Percentiles rank a stretch among this genome's conserved stretches.
These are phyloP conservation scores for Primulina huaijiensis DNA, from an alignment of 257 asterid genomes.

Conservation along the genomic window DNA sequence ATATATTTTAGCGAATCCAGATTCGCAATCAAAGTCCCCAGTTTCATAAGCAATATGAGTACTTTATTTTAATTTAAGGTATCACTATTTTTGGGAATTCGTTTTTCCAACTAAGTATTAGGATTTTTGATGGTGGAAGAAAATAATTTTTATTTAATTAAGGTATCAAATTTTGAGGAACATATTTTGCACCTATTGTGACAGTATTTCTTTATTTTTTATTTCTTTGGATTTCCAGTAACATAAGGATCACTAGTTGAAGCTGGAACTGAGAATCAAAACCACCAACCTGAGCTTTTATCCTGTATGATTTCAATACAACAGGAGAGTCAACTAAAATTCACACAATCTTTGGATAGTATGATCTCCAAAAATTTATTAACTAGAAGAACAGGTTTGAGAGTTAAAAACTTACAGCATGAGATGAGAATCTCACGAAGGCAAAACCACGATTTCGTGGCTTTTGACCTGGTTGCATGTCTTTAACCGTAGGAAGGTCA, in stretches of 20 bases:
- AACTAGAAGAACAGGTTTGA: constrained; percentile 22
- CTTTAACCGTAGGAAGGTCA: constrained; percentile 59
- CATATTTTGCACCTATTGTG: constrained; percentile 21
- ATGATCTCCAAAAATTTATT: constrained; percentile 20
- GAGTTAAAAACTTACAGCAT: constrained; percentile 58
- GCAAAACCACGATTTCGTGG: constrained; percentile 84
- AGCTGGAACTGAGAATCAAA: constrained; percentile 77
- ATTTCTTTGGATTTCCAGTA: constrained; percentile 28
- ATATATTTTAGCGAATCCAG: background rate
- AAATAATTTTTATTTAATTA: background rate
- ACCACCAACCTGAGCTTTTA: constrained; percentile 84
- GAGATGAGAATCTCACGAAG: constrained; percentile 79
- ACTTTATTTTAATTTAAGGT: background rate
- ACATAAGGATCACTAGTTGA: constrained; percentile 47
- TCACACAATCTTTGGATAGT: constrained; percentile 26
- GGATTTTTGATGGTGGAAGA: background rate
- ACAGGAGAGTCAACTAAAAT: constrained; percentile 49
- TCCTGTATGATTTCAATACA: constrained; percentile 82
- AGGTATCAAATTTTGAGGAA: constrained; percentile 18
- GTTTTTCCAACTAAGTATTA: background rate
- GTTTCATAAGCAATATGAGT: background rate
- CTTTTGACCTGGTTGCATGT: constrained; percentile 51
- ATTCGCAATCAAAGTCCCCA: background rate
- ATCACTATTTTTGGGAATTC: background rate
- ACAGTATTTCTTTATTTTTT: constrained; percentile 7